These are phyloP conservation scores for Thielaviopsis ethacetica DNA, from an alignment of 2,329 filamentous ascomycete genomes.

Conservation along the genomic window DNA sequence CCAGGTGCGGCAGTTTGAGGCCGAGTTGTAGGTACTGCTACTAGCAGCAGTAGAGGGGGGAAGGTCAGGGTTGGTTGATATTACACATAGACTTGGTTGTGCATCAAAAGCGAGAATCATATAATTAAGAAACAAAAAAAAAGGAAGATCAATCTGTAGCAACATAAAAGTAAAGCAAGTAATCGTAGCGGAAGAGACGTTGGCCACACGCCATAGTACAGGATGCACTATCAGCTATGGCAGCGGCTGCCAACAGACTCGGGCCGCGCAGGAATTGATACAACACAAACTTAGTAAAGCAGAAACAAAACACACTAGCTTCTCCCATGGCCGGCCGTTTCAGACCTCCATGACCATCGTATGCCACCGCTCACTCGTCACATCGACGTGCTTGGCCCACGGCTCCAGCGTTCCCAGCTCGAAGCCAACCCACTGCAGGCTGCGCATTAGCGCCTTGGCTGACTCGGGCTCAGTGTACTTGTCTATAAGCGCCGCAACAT, in stretches of 20 bases:
- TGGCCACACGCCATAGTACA: constrained; percentile 1
- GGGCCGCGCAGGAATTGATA: not conserved
- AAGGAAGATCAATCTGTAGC: constrained; percentile 5
- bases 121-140: constrained; percentile 5
- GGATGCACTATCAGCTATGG: constrained; percentile 8
- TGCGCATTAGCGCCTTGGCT: constrained; percentile 54
- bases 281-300: constrained; percentile 14
- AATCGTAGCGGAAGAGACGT: not conserved
- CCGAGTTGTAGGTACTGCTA: constrained; percentile 22
- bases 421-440: constrained; percentile 87
- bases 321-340: not conserved
- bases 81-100: not conserved
- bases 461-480: constrained; percentile 47
- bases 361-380: constrained; percentile 64
- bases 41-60: not conserved
- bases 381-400: constrained; percentile 49
- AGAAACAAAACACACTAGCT: not conserved
- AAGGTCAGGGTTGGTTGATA: not conserved
- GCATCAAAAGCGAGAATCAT: constrained; percentile 2
- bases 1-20: constrained; percentile 65
- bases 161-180: not conserved
- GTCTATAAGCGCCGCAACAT: constrained; percentile 69
- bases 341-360: constrained; percentile 81
- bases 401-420: constrained; percentile 64
- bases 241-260: not conserved